Percentiles rank a stretch among this genome's conserved stretches.
Conservation (phyloP, 2,329 filamentous ascomycete species). For the Lojkania enalia region DNA sequence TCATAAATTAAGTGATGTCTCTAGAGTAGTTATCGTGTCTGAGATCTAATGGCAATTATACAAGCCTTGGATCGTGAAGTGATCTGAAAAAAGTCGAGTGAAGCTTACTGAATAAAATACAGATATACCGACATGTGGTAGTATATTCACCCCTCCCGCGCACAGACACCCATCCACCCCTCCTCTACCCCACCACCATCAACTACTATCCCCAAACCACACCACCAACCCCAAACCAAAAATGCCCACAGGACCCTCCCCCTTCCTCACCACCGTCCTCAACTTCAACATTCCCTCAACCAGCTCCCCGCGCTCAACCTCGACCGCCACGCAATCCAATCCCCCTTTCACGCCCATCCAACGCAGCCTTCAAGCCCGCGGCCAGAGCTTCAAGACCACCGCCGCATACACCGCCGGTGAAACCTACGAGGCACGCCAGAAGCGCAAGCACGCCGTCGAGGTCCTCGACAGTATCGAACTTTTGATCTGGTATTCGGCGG, state of each 20-base stretch:
- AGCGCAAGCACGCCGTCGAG: conserved; percentile 32
- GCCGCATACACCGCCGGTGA: conserved; percentile 15
- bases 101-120: too few species aligned
- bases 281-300: conserved; percentile 9
- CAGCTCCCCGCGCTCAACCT: neutral
- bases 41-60: too few species aligned
- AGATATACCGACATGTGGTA: too few species aligned
- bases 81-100: too few species aligned
- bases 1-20: too few species aligned
- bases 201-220: neutral
- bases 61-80: too few species aligned
- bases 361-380: conserved; percentile 33
- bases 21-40: too few species aligned
- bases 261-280: conserved; percentile 11
- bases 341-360: conserved; percentile 26
- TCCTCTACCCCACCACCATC: neutral
- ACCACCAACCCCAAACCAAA: neutral
- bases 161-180: neutral
- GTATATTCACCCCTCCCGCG: neutral
- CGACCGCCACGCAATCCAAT: conserved; percentile 2
- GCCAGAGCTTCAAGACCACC: conserved; percentile 15
- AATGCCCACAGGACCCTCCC: conserved; percentile 3
- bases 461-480: conserved; percentile 43
- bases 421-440: conserved; percentile 31
- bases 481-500: conserved; percentile 39